Evolutionary conservation across 73 alveolate species (phyloP), one percentile per base, ranked within the genome.

Genomic region (Paramecium bursaria): DNA sequence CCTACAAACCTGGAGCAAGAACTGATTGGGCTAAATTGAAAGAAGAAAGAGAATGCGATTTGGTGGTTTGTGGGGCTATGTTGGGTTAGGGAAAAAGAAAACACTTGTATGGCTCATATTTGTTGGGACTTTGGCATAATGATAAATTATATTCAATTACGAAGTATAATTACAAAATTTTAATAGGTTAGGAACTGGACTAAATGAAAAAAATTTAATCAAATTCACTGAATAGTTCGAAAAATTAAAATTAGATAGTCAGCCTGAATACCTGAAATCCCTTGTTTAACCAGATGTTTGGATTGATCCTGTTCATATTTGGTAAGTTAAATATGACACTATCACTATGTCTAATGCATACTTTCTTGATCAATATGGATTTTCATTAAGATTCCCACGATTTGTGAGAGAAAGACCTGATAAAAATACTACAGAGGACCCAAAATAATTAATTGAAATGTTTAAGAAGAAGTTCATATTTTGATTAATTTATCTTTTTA

Each of bases 141-240:
- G 91, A 90, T 49, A 75, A 75, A 11, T 95, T 86, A 80, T 91
- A 91, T 60, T 87, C 98, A 0, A 87, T 95, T 47, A 88, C 97
- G 48, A 95, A 91, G n/a, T n/a, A n/a, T n/a, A n/a, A n/a, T n/a
- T n/a, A n/a, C n/a, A n/a, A n/a, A n/a, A n/a, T n/a, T n/a, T n/a
- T n/a, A n/a, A n/a, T n/a, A n/a, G n/a, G 93, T 87, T 95, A 5
- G 99, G 98, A n/a, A 94, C 97, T 23, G 99, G 99, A 29, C 90
- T 95, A 60, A 90, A 74, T 61, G 94, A 93, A 54, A n/a, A 85
- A 9, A 85, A 89, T 22, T 80, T 95, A 31, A 87, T 89, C 51
- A 91, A 77, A 17, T 74, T 91, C 33, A 67, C 87, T 22, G 75
- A 92, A 44, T 87, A 73, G 46, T 39, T 92, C 48, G 50, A 73